Evolutionary conservation across 2,329 filamentous ascomycete species (phyloP).

Genomic region (Madurella mycetomatis): DNA sequence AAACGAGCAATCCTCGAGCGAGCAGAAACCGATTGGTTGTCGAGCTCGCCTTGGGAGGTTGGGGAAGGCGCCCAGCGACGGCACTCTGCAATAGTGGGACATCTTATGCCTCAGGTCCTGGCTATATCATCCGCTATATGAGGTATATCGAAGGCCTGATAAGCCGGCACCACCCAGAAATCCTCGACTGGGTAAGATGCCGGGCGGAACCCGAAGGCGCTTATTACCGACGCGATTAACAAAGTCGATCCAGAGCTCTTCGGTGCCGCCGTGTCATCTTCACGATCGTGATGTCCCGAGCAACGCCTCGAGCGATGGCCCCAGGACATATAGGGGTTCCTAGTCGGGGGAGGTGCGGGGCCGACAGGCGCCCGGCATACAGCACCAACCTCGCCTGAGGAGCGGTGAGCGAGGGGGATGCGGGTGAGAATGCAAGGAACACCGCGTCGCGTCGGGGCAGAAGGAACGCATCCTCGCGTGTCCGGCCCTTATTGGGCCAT

Average conservation of each 20-base stretch:
- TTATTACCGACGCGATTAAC: too few species aligned
- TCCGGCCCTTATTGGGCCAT: slow-evolving; percentile 13
- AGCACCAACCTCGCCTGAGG: neutral
- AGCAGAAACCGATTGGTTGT: neutral
- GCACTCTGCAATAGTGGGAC: slow-evolving; percentile 16
- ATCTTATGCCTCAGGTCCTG: slow-evolving; percentile 15
- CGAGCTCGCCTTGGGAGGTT: neutral
- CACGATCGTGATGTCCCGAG: too few species aligned
- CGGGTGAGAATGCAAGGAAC: neutral
- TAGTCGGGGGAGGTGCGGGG: neutral
- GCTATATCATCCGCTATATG: slow-evolving; percentile 21
- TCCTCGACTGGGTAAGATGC: neutral
- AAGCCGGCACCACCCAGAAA: slow-evolving; percentile 10
- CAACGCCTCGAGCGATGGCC: too few species aligned
- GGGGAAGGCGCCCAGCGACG: neutral
- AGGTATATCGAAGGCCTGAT: slow-evolving; percentile 10
- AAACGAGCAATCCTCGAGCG: neutral
- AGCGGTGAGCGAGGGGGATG: slow-evolving; percentile 6
- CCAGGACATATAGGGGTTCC: too few species aligned
- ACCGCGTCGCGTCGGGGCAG: neutral
- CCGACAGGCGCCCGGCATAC: neutral
- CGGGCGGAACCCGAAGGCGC: too few species aligned
- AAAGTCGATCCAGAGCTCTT: too few species aligned
- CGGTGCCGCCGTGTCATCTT: too few species aligned
- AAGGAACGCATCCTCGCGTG: slow-evolving; percentile 4